A percentile compares a stretch with the other conserved stretches of the same genome.
phyloP scores from a whole-genome alignment of 2,329 filamentous ascomycete genomes.

The Neoscytalidium dimidiatum region DNA sequence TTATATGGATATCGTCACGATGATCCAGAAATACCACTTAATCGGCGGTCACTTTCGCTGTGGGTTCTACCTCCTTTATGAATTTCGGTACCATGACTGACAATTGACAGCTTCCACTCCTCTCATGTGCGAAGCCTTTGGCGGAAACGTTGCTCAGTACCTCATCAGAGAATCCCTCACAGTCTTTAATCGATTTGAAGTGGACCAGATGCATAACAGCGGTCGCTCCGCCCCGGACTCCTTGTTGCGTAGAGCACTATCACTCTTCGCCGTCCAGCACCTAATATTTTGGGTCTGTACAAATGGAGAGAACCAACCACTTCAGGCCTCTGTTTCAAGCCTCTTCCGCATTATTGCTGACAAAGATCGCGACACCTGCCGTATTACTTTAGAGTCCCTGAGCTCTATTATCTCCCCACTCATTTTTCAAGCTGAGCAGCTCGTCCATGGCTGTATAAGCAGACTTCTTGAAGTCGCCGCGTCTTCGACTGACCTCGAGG shows the following conservation, averaged over 20 bases:
- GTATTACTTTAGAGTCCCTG: not conserved
- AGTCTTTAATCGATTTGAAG: not conserved
- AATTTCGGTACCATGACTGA: not conserved
- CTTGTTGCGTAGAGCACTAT: not conserved
- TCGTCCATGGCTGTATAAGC: not conserved
- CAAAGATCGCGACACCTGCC: not conserved
- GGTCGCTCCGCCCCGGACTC: not conserved
- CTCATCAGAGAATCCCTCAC: not conserved
- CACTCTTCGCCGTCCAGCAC: not conserved
- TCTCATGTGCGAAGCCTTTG: not conserved
- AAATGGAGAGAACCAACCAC: not conserved
- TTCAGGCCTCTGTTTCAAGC: not conserved
- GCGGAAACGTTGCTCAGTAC: not conserved
- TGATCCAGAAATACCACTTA: not conserved
- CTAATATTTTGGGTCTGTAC: not conserved
- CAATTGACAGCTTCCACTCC: not conserved
- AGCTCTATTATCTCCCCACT: not conserved
- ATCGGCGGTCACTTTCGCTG: not conserved
- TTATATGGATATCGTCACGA: conserved; percentile 37
- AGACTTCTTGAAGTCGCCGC: not conserved
- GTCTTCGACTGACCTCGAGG: not conserved
- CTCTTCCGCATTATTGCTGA: not conserved
- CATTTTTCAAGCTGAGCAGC: not conserved
- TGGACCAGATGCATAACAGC: not conserved
- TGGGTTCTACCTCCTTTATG: not conserved